phyloP scores from a whole-genome alignment of 2,329 filamentous ascomycete species.

The Sordariomycetes sp. region DNA sequence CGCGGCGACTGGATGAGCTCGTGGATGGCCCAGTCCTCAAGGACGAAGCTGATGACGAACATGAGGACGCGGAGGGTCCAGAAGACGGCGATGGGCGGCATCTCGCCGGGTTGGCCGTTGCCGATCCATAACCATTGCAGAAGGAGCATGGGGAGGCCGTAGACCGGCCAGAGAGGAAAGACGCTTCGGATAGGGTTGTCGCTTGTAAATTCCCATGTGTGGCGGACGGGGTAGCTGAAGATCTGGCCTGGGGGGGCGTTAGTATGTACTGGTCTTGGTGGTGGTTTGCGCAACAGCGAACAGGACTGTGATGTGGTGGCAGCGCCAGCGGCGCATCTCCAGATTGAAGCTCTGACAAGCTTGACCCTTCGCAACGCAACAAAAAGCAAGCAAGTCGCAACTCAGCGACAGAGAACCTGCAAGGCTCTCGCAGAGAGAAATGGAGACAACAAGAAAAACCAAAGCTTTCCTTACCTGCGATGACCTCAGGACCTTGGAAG shows the following conservation, averaged over 20 bases:
- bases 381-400: neutral
- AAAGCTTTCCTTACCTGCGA: conserved; percentile 61
- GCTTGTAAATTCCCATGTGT: conserved; percentile 94
- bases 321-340: neutral
- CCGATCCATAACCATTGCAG: conserved; percentile 89
- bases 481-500: conserved; percentile 95
- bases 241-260: conserved; percentile 57
- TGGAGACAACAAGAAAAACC: neutral
- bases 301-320: neutral
- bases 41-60: conserved; percentile 90
- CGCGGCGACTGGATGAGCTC: conserved; percentile 73
- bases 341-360: too few species aligned
- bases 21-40: conserved; percentile 95
- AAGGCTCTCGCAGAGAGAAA: neutral
- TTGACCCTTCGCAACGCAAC: neutral
- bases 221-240: conserved; percentile 79
- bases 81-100: conserved; percentile 79
- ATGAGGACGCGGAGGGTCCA: conserved; percentile 82
- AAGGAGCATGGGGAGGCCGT: conserved; percentile 86
- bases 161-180: conserved; percentile 92
- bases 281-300: neutral
- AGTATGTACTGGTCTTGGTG: neutral
- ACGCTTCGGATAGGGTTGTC: conserved; percentile 84
- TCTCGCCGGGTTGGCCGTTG: conserved; percentile 63
- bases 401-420: neutral